Evolutionary conservation across 179 eudicot genomes (phyloP).

Genomic region (Spergularia azorica): DNA sequence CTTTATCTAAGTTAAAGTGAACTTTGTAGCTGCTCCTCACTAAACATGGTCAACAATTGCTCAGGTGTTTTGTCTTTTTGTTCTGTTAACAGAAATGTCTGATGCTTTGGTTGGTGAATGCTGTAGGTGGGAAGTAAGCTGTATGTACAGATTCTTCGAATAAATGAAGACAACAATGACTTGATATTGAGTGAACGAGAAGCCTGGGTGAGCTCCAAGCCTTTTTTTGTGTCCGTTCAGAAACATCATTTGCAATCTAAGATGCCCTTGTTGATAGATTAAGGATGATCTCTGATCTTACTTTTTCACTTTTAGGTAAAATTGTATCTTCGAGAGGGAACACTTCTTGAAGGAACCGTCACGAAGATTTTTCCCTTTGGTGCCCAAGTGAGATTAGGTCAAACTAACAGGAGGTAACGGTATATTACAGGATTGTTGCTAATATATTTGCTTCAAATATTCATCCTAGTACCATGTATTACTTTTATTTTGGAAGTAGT

Average conservation of each 20-base stretch:
- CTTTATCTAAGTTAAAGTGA: not conserved
- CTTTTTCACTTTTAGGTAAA: conserved; percentile 51
- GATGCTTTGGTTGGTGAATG: conserved; percentile 23
- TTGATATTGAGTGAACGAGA: conserved; percentile 80
- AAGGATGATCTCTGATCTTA: conserved; percentile 23
- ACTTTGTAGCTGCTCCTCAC: too few species aligned
- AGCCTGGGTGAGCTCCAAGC: conserved; percentile 74
- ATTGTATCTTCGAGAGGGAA: conserved; percentile 67
- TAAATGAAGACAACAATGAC: conserved; percentile 83
- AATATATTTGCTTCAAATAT: not conserved
- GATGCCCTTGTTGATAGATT: conserved; percentile 11
- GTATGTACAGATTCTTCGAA: conserved; percentile 67
- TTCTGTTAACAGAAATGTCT: conserved; percentile 1
- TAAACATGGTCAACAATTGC: not conserved
- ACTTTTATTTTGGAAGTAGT: not conserved
- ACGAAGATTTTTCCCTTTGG: conserved; percentile 80
- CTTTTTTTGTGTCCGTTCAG: too few species aligned
- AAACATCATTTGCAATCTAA: not conserved
- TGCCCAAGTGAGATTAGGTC: conserved; percentile 83
- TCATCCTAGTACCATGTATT: too few species aligned
- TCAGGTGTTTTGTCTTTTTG: not conserved
- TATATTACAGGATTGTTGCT: conserved; percentile 18
- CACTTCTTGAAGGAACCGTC: conserved; percentile 83
- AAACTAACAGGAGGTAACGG: conserved; percentile 72
- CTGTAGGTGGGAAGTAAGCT: conserved; percentile 73